Evolutionary conservation across 176 grass and related monocot species (phyloP).

Genomic region (Oryza meyeriana): DNA sequence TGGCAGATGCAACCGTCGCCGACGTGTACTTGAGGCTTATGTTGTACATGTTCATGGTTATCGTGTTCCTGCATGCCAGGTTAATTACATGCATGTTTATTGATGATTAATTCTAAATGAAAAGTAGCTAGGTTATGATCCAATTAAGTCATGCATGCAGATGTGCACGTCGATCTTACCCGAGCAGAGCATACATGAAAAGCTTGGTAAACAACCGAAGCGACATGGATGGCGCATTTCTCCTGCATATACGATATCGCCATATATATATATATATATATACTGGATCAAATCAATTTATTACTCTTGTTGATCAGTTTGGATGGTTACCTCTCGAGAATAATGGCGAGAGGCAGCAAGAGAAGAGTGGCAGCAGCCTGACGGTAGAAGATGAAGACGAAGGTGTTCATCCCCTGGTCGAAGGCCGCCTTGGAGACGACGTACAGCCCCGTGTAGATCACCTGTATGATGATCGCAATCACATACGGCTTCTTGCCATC

Average conservation of each 20-base stretch:
- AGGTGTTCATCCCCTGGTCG: conserved; percentile 49
- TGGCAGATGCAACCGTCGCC: conserved; percentile 44
- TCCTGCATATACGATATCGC: background rate
- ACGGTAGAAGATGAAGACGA: conserved; percentile 64
- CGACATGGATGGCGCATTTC: background rate
- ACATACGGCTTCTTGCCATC: conserved; percentile 37
- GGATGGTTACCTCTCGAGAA: background rate
- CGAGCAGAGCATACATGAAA: background rate
- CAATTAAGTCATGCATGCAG: too few species aligned
- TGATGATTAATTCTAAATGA: background rate
- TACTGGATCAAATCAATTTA: too few species aligned
- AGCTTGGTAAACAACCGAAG: background rate
- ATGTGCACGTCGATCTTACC: too few species aligned
- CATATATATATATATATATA: too few species aligned
- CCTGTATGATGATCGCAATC: conserved; percentile 41
- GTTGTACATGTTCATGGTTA: background rate
- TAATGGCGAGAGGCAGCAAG: conserved; percentile 37
- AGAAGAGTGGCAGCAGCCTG: conserved; percentile 39
- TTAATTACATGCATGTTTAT: background rate
- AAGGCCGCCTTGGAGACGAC: conserved; percentile 57
- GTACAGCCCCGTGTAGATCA: conserved; percentile 50
- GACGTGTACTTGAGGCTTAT: conserved; percentile 63
- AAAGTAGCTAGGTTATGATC: background rate
- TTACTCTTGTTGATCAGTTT: too few species aligned
- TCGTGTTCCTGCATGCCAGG: background rate